These are phyloP conservation scores for Sisymbrium irio DNA, from an alignment of 345 rosid species.

Conservation along the genomic window DNA sequence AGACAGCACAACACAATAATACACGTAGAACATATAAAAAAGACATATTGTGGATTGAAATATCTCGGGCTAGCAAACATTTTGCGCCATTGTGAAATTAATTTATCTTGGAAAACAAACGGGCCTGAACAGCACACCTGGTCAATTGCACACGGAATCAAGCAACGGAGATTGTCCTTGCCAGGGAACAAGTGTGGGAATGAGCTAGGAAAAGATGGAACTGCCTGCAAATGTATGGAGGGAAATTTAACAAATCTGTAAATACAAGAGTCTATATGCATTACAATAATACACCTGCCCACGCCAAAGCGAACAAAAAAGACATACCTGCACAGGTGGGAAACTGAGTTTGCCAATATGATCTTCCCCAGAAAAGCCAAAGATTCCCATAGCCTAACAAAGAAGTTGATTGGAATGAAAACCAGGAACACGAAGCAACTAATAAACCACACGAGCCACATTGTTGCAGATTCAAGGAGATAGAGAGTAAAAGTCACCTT, in stretches of 20 bases:
- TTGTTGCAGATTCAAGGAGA: background rate
- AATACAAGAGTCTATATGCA: background rate
- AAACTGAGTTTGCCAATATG: constrained; percentile 88
- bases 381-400: constrained; percentile 72
- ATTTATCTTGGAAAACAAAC: background rate
- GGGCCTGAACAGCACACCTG: constrained; percentile 50
- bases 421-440: background rate
- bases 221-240: constrained; percentile 60
- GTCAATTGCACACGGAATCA: constrained; percentile 96
- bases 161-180: constrained; percentile 67
- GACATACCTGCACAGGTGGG: constrained; percentile 87
- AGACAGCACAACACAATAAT: background rate
- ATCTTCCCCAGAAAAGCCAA: constrained; percentile 95
- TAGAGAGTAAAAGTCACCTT: constrained; percentile 45
- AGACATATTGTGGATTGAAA: background rate
- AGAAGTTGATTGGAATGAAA: constrained; percentile 9
- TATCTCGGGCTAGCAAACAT: background rate
- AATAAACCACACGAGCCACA: background rate
- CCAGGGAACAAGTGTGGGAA: constrained; percentile 86
- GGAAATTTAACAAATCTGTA: background rate
- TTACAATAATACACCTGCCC: background rate
- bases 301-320: constrained; percentile 1
- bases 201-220: constrained; percentile 89
- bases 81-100: background rate
- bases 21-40: background rate